Conservation (phyloP, 2,329 filamentous ascomycete species). For the Rutstroemia sp. region DNA sequence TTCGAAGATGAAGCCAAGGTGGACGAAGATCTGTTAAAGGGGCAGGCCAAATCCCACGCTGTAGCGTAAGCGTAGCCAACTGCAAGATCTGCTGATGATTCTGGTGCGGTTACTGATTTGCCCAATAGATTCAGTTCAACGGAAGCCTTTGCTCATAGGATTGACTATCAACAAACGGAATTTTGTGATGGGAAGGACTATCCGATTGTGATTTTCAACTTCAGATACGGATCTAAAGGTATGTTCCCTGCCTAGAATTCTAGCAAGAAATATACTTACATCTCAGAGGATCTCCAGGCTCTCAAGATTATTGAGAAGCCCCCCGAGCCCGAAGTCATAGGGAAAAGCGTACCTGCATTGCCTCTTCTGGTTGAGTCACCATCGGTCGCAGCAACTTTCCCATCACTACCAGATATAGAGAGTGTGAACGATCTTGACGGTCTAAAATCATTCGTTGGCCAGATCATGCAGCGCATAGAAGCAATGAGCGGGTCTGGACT, state of each 20-base stretch:
- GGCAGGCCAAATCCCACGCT: neutral
- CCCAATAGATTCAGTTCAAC: no score
- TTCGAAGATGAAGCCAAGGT: neutral
- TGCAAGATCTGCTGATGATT: no score
- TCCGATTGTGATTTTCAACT: conserved; percentile 3
- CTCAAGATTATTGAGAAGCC: neutral
- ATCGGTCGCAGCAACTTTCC: neutral
- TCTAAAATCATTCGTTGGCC: no score
- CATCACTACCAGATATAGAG: no score
- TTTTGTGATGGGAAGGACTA: neutral
- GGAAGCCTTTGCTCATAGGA: neutral
- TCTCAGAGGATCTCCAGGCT: neutral
- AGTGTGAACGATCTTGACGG: no score
- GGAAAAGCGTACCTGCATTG: no score
- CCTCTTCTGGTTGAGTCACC: no score
- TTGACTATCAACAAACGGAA: neutral
- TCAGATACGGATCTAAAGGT: neutral
- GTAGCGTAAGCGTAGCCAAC: neutral
- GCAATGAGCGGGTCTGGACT: no score
- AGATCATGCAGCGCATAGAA: no score
- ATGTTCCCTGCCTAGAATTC: neutral
- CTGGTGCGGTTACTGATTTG: no score
- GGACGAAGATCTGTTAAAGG: neutral
- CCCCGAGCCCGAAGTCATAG: neutral
- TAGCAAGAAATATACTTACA: no score